Evolutionary conservation across 2,329 filamentous ascomycete species (phyloP).

Genomic region (Tolypocladium tundrense): DNA sequence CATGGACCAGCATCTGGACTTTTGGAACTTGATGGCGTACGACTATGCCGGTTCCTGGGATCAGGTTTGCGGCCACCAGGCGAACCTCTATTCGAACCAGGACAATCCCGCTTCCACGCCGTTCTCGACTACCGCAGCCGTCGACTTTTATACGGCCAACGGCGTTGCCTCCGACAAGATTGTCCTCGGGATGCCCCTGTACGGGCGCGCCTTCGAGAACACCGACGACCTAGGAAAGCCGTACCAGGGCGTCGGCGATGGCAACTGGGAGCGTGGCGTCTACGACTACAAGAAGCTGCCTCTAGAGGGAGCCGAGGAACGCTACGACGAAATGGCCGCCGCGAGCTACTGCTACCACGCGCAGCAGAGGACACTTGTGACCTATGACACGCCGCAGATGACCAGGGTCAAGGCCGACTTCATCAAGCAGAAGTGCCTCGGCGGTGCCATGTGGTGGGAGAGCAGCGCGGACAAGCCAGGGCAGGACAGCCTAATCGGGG

Average conservation of each 20-base stretch:
- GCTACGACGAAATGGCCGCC: constrained; percentile 49
- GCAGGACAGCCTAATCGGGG: constrained; percentile 56
- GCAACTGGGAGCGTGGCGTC: constrained; percentile 75
- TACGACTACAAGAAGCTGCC: constrained; percentile 87
- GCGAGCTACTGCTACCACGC: constrained; percentile 73
- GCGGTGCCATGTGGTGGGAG: constrained; percentile 98
- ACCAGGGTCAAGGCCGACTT: constrained; percentile 61
- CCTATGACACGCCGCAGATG: constrained; percentile 64
- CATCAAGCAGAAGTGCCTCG: constrained; percentile 56
- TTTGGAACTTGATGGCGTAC: constrained; percentile 82
- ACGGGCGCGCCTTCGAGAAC: constrained; percentile 73
- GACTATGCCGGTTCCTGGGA: constrained; percentile 85
- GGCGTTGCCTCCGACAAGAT: constrained; percentile 63
- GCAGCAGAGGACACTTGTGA: constrained; percentile 55
- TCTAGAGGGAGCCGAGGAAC: constrained; percentile 52
- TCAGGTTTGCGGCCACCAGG: constrained; percentile 58
- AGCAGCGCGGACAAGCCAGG: constrained; percentile 65
- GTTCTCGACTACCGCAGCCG: constrained; percentile 62
- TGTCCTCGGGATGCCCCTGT: constrained; percentile 84
- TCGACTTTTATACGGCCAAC: constrained; percentile 57
- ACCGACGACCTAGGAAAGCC: constrained; percentile 64
- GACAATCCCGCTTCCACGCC: constrained; percentile 57
- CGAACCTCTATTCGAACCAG: constrained; percentile 59
- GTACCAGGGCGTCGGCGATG: constrained; percentile 64
- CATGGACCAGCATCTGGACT: constrained; percentile 59